Base-by-base conservation (phyloP, 139 green algal species). In the Coelastrella sp. region DNA sequence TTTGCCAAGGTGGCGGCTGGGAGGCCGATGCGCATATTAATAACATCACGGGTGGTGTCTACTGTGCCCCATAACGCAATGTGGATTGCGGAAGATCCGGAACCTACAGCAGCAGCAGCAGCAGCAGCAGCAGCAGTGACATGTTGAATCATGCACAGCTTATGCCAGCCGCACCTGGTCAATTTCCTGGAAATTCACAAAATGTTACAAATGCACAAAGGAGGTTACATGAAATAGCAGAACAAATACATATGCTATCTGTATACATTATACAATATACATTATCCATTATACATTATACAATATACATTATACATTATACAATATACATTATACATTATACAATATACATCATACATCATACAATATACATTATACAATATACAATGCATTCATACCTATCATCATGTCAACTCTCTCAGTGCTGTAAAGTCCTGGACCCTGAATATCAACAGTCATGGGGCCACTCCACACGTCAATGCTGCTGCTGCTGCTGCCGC, bases 331-430 rank as follows among this genome's bases (percentile, higher is more conserved):
- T n/a, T n/a, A n/a, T n/a, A n/a, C n/a, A n/a, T n/a, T n/a, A n/a
- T n/a, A n/a, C n/a, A n/a, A n/a, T n/a, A n/a, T n/a, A n/a, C n/a
- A n/a, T n/a, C n/a, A n/a, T n/a, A n/a, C n/a, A n/a, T n/a, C n/a
- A n/a, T n/a, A n/a, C n/a, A n/a, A n/a, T n/a, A n/a, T n/a, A n/a
- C n/a, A n/a, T n/a, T n/a, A n/a, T n/a, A n/a, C n/a, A n/a, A n/a
- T n/a, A n/a, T n/a, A 15, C 45, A 57, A 68, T 48, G 25, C 23
- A 37, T 40, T n/a, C 81, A 2, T 62, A 87, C 81, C 69, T 21
- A 87, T 11, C 0, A 87, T 35, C 81, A 87, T 82, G 81, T 87
- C 81, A 1, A 80, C 51, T 4, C 81, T 34, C 2, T 34, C 35
- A 5, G 81, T 87, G 5, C 25, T 27, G 38, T 53, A 74, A 15